These are phyloP conservation scores for Podospora australis DNA, from an alignment of 495 filamentous ascomycete species.

Conservation along the genomic window DNA sequence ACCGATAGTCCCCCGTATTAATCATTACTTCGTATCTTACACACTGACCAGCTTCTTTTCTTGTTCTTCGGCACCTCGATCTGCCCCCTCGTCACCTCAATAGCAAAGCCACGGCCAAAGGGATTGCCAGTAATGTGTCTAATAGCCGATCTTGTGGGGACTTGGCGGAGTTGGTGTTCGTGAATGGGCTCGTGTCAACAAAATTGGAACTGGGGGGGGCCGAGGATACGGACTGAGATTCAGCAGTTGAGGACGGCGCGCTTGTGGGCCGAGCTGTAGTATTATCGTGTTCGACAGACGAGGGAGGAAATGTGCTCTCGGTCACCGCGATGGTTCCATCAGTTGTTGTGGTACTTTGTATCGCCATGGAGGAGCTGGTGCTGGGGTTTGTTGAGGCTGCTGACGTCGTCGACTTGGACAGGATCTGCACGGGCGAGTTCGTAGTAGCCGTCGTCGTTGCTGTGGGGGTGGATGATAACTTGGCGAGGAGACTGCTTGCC, in stretches of 20 bases:
- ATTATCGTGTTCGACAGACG: no score
- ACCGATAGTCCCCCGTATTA: no score
- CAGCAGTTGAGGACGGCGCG: not conserved
- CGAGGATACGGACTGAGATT: not conserved
- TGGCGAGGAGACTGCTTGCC: slow-evolving; percentile 16
- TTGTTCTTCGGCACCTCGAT: not conserved
- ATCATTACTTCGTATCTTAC: not conserved
- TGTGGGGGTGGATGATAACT: slow-evolving; percentile 10
- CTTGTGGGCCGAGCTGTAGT: no score
- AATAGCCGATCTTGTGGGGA: not conserved
- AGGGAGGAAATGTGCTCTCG: not conserved
- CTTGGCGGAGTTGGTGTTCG: not conserved
- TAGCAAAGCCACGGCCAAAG: not conserved
- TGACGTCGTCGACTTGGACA: not conserved
- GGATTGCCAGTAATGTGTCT: not conserved
- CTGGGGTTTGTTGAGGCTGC: not conserved
- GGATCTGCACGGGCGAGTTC: not conserved
- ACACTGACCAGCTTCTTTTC: no score
- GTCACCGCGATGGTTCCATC: not conserved
- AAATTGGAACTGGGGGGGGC: not conserved
- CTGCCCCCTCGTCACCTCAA: not conserved
- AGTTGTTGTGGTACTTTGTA: not conserved
- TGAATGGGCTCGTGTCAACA: not conserved
- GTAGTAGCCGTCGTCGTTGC: not conserved
- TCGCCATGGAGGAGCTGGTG: not conserved